Evolutionary conservation across 2,329 filamentous ascomycete genomes (phyloP).

Genomic region (Parastagonospora nodorum): DNA sequence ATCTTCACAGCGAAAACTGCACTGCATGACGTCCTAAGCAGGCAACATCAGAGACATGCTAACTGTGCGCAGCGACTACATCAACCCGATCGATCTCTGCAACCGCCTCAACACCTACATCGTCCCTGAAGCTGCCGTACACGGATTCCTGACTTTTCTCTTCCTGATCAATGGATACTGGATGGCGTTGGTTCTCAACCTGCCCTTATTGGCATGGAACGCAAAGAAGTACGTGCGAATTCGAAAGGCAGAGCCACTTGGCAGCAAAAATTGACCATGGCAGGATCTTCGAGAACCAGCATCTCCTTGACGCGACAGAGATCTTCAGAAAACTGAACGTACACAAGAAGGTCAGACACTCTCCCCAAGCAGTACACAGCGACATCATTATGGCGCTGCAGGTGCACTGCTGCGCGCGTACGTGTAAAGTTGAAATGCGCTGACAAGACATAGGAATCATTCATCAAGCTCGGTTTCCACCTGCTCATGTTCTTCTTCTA

Average conservation of each 20-base stretch:
- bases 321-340: constrained; percentile 99
- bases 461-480: constrained; percentile 98
- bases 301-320: constrained; percentile 95
- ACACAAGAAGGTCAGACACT: constrained; percentile 84
- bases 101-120: constrained; percentile 99
- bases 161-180: constrained; percentile 99
- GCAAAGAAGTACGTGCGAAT: constrained; percentile 83
- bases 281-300: constrained; percentile 96
- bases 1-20: neutral
- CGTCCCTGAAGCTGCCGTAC: constrained; percentile 95
- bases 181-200: constrained; percentile 87
- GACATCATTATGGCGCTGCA: neutral
- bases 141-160: constrained; percentile 91
- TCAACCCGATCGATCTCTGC: constrained; percentile 99
- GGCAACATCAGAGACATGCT: constrained; percentile 22
- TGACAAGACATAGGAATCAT: constrained; percentile 75
- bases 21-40: neutral
- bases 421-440: neutral
- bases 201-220: constrained; percentile 92
- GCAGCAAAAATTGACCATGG: constrained; percentile 37
- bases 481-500: constrained; percentile 99
- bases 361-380: neutral
- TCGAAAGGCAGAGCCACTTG: neutral
- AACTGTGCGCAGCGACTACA: constrained; percentile 79
- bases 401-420: neutral